Conservation (phyloP, 305 asterid species). For the Plantago rigida region DNA sequence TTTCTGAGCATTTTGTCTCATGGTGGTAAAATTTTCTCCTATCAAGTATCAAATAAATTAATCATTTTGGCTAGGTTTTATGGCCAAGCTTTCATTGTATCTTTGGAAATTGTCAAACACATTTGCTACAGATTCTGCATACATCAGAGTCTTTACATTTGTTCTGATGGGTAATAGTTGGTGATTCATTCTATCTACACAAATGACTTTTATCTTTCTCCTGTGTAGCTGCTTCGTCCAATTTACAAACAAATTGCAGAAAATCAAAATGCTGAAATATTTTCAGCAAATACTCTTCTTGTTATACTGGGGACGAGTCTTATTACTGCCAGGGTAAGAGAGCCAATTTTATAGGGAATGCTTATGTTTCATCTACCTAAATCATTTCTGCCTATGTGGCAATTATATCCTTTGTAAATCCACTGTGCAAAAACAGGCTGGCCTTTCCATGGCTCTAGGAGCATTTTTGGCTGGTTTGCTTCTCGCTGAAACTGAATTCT, state of each 20-base stretch:
- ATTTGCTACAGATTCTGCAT: neutral
- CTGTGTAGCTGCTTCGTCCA: slow-evolving; percentile 88
- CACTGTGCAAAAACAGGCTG: slow-evolving; percentile 60
- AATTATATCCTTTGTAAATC: neutral
- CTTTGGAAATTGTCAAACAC: neutral
- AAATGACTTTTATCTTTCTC: slow-evolving; percentile 22
- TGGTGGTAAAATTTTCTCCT: slow-evolving; percentile 10
- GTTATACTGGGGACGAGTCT: slow-evolving; percentile 95
- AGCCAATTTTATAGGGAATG: slow-evolving; percentile 23
- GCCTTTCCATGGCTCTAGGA: slow-evolving; percentile 98
- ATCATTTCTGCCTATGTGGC: slow-evolving; percentile 23
- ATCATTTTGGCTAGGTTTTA: slow-evolving; percentile 10
- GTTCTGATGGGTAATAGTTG: neutral
- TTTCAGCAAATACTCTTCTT: slow-evolving; percentile 90
- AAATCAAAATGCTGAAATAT: slow-evolving; percentile 95
- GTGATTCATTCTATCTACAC: neutral
- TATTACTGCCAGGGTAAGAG: slow-evolving; percentile 86
- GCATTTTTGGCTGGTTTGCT: slow-evolving; percentile 99
- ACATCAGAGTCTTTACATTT: neutral
- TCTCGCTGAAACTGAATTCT: slow-evolving; percentile 96
- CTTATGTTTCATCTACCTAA: slow-evolving; percentile 19
- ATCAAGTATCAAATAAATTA: slow-evolving; percentile 1
- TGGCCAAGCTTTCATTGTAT: slow-evolving; percentile 15
- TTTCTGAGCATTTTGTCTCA: slow-evolving; percentile 18
- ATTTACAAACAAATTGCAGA: slow-evolving; percentile 93